phyloP scores from a whole-genome alignment of 805 yeast genomes.

The Tanozyma kutaoensis region DNA sequence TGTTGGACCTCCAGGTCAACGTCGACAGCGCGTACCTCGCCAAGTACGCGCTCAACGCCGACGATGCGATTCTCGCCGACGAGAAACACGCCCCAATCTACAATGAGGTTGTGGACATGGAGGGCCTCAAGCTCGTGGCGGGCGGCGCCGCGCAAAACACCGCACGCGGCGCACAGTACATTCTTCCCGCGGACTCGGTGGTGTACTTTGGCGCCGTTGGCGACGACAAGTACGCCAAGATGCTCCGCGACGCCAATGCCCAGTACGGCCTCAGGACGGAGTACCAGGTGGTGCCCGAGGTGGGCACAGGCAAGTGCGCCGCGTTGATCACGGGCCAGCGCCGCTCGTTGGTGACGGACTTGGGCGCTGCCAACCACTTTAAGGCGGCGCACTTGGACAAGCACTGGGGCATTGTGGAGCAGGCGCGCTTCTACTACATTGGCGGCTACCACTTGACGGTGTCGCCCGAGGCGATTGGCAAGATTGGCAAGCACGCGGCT shows the following conservation, averaged over 20 bases:
- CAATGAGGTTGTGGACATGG: conserved; percentile 55
- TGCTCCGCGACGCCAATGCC: conserved; percentile 69
- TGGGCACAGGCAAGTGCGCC: conserved; percentile 96
- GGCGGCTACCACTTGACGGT: conserved; percentile 99
- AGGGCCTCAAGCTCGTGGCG: conserved; percentile 63
- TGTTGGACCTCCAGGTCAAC: conserved; percentile 75
- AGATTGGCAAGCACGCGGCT: conserved; percentile 88
- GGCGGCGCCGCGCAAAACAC: conserved; percentile 99
- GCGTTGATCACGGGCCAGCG: conserved; percentile 79
- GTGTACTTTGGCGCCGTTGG: conserved; percentile 96
- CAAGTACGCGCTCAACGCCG: conserved; percentile 75
- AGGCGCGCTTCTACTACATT: conserved; percentile 73
- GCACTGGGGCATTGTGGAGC: conserved; percentile 78
- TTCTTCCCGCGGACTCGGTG: conserved; percentile 70
- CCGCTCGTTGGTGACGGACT: conserved; percentile 91
- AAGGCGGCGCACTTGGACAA: conserved; percentile 74
- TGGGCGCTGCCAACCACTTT: conserved; percentile 97
- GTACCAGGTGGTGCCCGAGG: conserved; percentile 66
- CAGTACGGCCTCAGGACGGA: conserved; percentile 79
- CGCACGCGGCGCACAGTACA: conserved; percentile 95
- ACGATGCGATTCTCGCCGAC: conserved; percentile 86
- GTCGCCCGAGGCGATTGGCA: conserved; percentile 84
- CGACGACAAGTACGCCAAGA: conserved; percentile 74
- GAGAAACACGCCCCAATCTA: conserved; percentile 78
- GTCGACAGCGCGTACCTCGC: conserved; percentile 55